Percentiles rank a stretch among this genome's conserved stretches.
phyloP scores from a whole-genome alignment of 2,329 filamentous ascomycete species.

The Alternaria ventricosa region DNA sequence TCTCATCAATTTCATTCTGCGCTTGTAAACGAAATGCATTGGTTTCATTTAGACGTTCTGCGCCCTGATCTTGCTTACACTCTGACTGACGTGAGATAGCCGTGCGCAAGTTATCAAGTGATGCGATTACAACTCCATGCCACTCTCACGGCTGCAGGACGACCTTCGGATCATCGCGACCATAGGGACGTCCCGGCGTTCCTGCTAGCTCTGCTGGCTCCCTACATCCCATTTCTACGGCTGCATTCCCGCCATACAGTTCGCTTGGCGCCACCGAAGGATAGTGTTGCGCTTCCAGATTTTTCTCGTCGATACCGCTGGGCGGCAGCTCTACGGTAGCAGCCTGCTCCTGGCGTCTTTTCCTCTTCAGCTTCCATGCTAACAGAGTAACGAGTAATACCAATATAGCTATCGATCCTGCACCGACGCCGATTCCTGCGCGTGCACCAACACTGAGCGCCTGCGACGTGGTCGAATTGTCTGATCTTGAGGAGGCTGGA shows the following conservation, averaged over 20 bases:
- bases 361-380: not conserved
- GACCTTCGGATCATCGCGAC: not conserved
- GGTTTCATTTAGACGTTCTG: constrained; percentile 18
- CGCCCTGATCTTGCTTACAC: not conserved
- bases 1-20: constrained; percentile 38
- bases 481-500: not conserved
- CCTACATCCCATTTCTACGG: not conserved
- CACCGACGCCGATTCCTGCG: not conserved
- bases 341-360: not conserved
- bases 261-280: not conserved
- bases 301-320: not conserved
- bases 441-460: not conserved
- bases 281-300: not conserved
- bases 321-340: not conserved
- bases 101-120: not conserved
- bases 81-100: not conserved
- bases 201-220: not conserved
- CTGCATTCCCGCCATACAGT: not conserved
- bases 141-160: not conserved
- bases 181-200: not conserved
- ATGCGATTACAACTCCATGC: not conserved
- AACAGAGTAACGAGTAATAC: not conserved
- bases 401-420: not conserved
- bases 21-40: constrained; percentile 44
- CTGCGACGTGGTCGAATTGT: not conserved